These are phyloP conservation scores for Kwoniella newhampshirensis DNA, from an alignment of 768 basidiomycete species.

Conservation along the genomic window DNA sequence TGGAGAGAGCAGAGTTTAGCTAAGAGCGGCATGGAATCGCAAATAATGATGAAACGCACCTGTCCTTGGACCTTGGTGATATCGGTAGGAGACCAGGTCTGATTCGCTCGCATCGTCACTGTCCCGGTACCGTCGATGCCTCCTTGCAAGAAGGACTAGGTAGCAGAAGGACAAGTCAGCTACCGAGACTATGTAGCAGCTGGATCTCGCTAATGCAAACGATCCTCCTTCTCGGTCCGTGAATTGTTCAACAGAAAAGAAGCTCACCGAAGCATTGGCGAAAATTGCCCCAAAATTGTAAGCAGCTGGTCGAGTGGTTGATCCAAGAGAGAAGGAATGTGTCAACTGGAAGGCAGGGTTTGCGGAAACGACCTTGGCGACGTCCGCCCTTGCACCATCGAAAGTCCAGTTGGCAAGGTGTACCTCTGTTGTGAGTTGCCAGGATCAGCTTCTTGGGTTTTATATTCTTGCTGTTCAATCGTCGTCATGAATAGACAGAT, in stretches of 20 bases:
- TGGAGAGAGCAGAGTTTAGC: constrained; percentile 12
- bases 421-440: constrained; percentile 62
- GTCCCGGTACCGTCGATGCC: constrained; percentile 90
- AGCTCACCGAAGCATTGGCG: constrained; percentile 71
- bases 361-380: constrained; percentile 86
- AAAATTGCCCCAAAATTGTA: constrained; percentile 95
- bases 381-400: constrained; percentile 94
- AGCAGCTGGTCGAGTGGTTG: constrained; percentile 73
- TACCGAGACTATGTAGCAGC: too few relatives aligned
- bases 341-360: constrained; percentile 98
- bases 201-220: too few relatives aligned
- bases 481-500: too few relatives aligned
- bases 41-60: constrained; percentile 60
- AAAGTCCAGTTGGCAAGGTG: constrained; percentile 92
- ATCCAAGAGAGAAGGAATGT: constrained; percentile 89
- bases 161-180: constrained; percentile 10
- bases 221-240: too few relatives aligned
- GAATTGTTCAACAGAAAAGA: too few relatives aligned
- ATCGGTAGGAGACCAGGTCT: constrained; percentile 75
- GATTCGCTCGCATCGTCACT: constrained; percentile 82
- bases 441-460: constrained; percentile 5
- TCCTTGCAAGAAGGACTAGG: constrained; percentile 85
- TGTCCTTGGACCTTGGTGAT: constrained; percentile 85
- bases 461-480: too few relatives aligned
- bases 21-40: too few relatives aligned